Base-by-base conservation (phyloP, 179 eudicot genomes). In the Silene coronaria region DNA sequence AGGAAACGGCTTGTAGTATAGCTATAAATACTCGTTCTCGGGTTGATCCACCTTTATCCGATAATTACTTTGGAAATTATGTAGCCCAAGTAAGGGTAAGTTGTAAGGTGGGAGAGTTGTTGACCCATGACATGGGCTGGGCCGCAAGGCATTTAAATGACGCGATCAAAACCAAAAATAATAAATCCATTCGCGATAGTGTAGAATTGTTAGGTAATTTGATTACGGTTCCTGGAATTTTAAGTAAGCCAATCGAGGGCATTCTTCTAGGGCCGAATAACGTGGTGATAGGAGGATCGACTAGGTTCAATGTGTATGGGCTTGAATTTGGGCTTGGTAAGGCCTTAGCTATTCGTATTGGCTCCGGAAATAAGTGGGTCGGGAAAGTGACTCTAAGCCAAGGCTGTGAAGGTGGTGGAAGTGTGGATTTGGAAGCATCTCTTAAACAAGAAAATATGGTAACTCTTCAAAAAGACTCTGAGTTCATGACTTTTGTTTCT, bases 241-340 rank as follows among this genome's bases (percentile, higher is more conserved):
- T 17, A 9, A 42, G 63, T 8, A 36, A 45, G 46, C 13, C 22
- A 30, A 30, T 0, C 5, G 34, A 48, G 2, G 55, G 3, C 17
- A 8, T 11, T 3, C 6, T 24, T 22, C n/a, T n/a, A n/a, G 30
- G 71, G 76, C 42, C 10, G 0, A 55, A 53, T 21, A 10, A 7
- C 0, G 24, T 82, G 71, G 14, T 6, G 6, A 58, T 79, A 1
- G 60, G 85, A 0, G 80, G 89, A 7, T 84, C 87, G 0, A 84
- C 89, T 0, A 75, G 87, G 82, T 81, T 81, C 60, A 30, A 79
- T 42, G 72, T 85, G 72, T 86, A 85, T 34, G 85, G 80, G 0
- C 30, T 26, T 8, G 86, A 86, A 27, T 84, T 88, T 6, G 88
- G 89, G 3, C 75, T 81, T 71, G 91, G 89, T 8, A 82, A 71